phyloP scores from a whole-genome alignment of 2,329 filamentous ascomycete species.

The Aspergillus alliaceus region DNA sequence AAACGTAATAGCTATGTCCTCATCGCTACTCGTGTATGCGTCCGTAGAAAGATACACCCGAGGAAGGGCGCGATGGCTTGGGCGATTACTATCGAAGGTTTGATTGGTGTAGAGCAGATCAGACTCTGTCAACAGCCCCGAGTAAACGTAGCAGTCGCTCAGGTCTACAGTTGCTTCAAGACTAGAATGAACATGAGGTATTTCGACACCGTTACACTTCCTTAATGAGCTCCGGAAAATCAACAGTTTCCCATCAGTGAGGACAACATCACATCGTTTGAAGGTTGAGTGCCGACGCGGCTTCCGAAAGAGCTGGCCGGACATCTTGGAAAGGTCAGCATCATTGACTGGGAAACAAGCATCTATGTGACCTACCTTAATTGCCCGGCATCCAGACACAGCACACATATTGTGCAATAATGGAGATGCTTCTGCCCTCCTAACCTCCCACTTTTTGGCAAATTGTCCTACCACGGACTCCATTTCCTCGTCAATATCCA shows the following conservation, averaged over 20 bases:
- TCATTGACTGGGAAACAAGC: slow-evolving; percentile 4
- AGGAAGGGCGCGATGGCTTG: slow-evolving; percentile 60
- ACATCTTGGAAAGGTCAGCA: slow-evolving; percentile 44
- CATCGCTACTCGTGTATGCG: slow-evolving; percentile 61
- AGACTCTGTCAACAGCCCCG: slow-evolving; percentile 60
- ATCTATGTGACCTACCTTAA: slow-evolving; percentile 42
- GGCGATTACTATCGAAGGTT: slow-evolving; percentile 63
- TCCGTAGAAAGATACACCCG: slow-evolving; percentile 59
- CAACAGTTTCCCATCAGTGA: slow-evolving; percentile 60
- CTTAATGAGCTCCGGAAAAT: slow-evolving; percentile 63
- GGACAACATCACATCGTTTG: slow-evolving; percentile 59
- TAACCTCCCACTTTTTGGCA: slow-evolving; percentile 68
- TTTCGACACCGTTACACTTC: slow-evolving; percentile 53
- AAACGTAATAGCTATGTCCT: slow-evolving; percentile 66
- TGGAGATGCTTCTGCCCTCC: slow-evolving; percentile 61
- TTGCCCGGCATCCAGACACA: slow-evolving; percentile 61
- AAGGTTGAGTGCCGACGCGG: slow-evolving; percentile 63
- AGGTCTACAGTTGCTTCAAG: slow-evolving; percentile 60
- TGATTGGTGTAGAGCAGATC: slow-evolving; percentile 65
- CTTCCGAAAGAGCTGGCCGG: slow-evolving; percentile 64
- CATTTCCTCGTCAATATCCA: slow-evolving; percentile 65
- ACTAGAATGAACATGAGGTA: slow-evolving; percentile 63
- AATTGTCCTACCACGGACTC: slow-evolving; percentile 67
- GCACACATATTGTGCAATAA: slow-evolving; percentile 68
- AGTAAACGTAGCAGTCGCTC: slow-evolving; percentile 65